phyloP scores from a whole-genome alignment of 345 rosid genomes.

The Euclidium syriacum region DNA sequence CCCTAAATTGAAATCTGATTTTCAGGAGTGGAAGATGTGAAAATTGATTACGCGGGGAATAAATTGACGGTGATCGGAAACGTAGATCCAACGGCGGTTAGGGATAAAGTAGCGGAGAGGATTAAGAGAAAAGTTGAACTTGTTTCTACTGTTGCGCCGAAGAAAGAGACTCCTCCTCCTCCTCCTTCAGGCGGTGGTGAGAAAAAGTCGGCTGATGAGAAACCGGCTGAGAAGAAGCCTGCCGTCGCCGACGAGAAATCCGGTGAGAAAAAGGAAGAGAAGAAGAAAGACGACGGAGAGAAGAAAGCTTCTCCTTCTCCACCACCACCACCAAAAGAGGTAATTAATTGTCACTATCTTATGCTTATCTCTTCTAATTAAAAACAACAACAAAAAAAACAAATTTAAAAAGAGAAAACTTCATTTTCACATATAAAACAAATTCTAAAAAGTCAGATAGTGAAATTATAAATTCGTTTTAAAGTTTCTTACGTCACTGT shows the following conservation, averaged over 20 bases:
- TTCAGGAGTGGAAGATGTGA: conserved; percentile 68
- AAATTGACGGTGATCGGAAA: conserved; percentile 71
- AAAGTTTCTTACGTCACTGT: conserved; percentile 22
- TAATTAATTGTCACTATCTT: not conserved
- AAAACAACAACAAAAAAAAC: not conserved
- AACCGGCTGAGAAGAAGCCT: conserved; percentile 34
- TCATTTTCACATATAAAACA: not conserved
- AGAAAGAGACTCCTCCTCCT: conserved; percentile 32
- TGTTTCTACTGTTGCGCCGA: conserved; percentile 29
- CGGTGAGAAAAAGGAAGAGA: conserved; percentile 24
- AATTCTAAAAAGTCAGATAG: not conserved
- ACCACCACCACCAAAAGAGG: conserved; percentile 30
- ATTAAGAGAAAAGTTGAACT: conserved; percentile 46
- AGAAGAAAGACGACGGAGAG: conserved; percentile 39
- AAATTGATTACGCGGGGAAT: conserved; percentile 41
- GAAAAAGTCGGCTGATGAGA: conserved; percentile 37
- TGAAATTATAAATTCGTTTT: not conserved
- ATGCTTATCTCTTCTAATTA: not conserved
- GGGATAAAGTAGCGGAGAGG: conserved; percentile 39
- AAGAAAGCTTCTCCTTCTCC: conserved; percentile 38
- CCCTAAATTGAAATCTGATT: conserved; percentile 1
- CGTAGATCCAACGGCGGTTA: conserved; percentile 55
- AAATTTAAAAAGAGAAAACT: not conserved
- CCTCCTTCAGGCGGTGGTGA: conserved; percentile 16
- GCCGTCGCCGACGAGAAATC: conserved; percentile 29